Conservation (phyloP, 306 rosid species). For the Erythrophleum fordii region DNA sequence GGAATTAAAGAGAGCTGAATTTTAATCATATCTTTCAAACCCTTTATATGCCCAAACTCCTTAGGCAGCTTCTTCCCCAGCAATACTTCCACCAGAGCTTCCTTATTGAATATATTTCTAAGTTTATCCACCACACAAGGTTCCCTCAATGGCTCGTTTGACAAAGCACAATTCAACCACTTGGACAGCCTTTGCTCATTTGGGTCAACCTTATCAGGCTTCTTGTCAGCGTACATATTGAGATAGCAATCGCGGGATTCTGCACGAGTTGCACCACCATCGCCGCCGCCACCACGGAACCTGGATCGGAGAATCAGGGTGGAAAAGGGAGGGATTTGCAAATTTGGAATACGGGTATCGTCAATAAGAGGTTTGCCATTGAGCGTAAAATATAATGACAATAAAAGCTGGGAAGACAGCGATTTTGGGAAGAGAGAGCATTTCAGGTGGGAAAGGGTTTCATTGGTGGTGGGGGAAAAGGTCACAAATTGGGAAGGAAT, state of each 20-base stretch:
- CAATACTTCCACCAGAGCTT: constrained; percentile 71
- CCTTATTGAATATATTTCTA: constrained; percentile 82
- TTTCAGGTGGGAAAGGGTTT: constrained; percentile 65
- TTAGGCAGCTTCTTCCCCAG: constrained; percentile 89
- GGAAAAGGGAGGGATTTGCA: constrained; percentile 54
- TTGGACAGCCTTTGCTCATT: constrained; percentile 88
- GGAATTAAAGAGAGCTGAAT: constrained; percentile 55
- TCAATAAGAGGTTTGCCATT: constrained; percentile 69
- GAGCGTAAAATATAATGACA: constrained; percentile 69
- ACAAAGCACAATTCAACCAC: constrained; percentile 80
- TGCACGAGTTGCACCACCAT: constrained; percentile 95
- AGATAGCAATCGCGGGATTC: constrained; percentile 98
- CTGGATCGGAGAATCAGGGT: constrained; percentile 66
- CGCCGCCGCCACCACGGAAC: constrained; percentile 86
- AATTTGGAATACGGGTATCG: constrained; percentile 37
- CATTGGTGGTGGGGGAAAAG: constrained; percentile 26
- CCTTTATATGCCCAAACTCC: constrained; percentile 81
- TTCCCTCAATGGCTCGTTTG: constrained; percentile 82
- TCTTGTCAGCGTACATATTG: constrained; percentile 87
- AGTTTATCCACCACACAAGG: constrained; percentile 86
- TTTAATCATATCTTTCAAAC: constrained; percentile 80
- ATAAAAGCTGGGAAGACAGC: constrained; percentile 1
- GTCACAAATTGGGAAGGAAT: constrained; percentile 46
- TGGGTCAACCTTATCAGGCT: constrained; percentile 90
- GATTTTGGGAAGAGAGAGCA: constrained; percentile 51